Percentiles rank a stretch among this genome's conserved stretches.
These are phyloP conservation scores for Hypoxylon sp. DNA, from an alignment of 2,329 filamentous ascomycete genomes.

Conservation along the genomic window DNA sequence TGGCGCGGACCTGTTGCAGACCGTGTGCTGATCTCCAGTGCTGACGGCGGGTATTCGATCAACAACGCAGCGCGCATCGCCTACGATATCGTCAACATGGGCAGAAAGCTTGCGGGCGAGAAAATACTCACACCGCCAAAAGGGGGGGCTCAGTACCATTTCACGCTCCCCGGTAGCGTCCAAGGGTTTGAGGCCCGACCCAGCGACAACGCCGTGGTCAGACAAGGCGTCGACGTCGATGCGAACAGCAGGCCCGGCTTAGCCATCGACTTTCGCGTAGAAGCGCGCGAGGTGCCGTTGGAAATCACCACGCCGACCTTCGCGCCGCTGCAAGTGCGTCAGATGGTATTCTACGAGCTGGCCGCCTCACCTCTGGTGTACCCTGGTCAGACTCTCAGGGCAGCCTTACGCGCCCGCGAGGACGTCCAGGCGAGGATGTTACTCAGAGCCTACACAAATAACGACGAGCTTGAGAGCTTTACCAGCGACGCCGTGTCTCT, in stretches of 20 bases:
- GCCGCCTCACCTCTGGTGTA: slow-evolving; percentile 43
- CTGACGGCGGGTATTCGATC: slow-evolving; percentile 48
- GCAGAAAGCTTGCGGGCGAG: slow-evolving; percentile 38
- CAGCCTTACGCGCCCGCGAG: slow-evolving; percentile 13
- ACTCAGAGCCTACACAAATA: slow-evolving; percentile 15
- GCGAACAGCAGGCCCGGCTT: not conserved
- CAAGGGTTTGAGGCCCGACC: slow-evolving; percentile 48
- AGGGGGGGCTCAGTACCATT: slow-evolving; percentile 49
- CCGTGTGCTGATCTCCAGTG: slow-evolving; percentile 47
- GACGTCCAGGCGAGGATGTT: slow-evolving; percentile 6
- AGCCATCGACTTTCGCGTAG: slow-evolving; percentile 6
- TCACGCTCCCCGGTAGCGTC: slow-evolving; percentile 47
- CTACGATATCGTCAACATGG: slow-evolving; percentile 43
- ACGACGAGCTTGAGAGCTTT: slow-evolving; percentile 17
- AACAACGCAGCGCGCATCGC: slow-evolving; percentile 48
- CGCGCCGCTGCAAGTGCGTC: slow-evolving; percentile 32
- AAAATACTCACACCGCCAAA: slow-evolving; percentile 39
- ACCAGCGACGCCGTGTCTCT: slow-evolving; percentile 1
- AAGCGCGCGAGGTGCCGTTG: not conserved
- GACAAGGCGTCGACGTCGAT: slow-evolving; percentile 1
- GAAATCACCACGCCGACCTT: slow-evolving; percentile 41
- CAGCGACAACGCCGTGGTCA: not conserved
- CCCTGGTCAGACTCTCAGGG: slow-evolving; percentile 40
- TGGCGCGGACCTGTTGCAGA: slow-evolving; percentile 49
- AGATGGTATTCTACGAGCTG: slow-evolving; percentile 37